These are phyloP conservation scores for Sporopachydermia lactativora DNA, from an alignment of 805 yeast genomes.

Conservation along the genomic window DNA sequence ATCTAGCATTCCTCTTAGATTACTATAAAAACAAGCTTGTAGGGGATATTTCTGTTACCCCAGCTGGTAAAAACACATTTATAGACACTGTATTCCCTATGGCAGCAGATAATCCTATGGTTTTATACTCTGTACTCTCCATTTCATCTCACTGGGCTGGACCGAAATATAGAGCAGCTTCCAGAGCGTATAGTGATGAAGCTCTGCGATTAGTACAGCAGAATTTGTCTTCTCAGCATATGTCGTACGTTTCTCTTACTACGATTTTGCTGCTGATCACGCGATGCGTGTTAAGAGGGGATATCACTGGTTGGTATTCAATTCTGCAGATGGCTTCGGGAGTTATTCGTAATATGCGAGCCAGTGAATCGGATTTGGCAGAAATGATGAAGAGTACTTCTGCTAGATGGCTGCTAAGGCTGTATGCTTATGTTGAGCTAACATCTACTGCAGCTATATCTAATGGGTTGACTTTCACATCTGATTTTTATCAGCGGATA, in stretches of 20 bases:
- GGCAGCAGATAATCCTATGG: slow-evolving; percentile 1
- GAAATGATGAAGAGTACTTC: not conserved
- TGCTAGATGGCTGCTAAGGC: slow-evolving; percentile 1
- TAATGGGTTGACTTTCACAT: not conserved
- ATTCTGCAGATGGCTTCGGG: not conserved
- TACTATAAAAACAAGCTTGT: slow-evolving; percentile 1
- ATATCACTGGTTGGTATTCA: not conserved
- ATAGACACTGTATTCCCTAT: not conserved
- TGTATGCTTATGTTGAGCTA: not conserved
- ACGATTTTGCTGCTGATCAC: not conserved
- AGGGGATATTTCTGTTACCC: not conserved
- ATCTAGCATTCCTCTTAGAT: not conserved
- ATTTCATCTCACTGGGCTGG: not conserved
- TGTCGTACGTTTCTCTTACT: not conserved
- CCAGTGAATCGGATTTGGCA: not conserved
- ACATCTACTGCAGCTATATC: not conserved
- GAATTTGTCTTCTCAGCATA: not conserved
- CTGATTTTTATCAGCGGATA: not conserved
- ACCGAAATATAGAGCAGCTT: not conserved
- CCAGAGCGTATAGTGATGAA: not conserved
- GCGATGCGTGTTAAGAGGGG: not conserved
- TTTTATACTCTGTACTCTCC: not conserved
- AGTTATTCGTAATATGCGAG: not conserved
- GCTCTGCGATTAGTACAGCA: not conserved
- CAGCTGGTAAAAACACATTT: not conserved